Evolutionary conservation across 2,329 filamentous ascomycete genomes (phyloP).

Genomic region (Proliferodiscus dingleyae): DNA sequence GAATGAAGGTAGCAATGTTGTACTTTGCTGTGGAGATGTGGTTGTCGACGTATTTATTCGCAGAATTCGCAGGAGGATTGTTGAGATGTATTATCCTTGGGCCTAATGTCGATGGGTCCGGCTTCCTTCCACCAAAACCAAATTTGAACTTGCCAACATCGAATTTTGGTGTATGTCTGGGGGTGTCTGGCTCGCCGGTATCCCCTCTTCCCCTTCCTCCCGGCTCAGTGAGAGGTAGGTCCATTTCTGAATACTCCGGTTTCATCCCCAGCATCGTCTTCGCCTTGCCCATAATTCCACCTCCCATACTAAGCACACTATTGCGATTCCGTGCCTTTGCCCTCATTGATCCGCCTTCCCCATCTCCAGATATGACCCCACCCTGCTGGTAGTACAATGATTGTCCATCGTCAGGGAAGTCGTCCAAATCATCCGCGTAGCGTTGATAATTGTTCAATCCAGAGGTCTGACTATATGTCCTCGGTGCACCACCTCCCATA

Average conservation of each 20-base stretch:
- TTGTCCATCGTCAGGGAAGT: constrained; percentile 71
- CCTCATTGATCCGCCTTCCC: constrained; percentile 40
- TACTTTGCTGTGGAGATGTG: constrained; percentile 98
- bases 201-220: constrained; percentile 44
- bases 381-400: constrained; percentile 77
- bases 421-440: constrained; percentile 84
- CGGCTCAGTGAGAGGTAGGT: constrained; percentile 84
- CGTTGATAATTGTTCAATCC: constrained; percentile 83
- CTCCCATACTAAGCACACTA: constrained; percentile 81
- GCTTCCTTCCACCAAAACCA: constrained; percentile 77
- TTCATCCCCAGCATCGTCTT: constrained; percentile 91
- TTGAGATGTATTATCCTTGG: constrained; percentile 93
- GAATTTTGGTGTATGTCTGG: constrained; percentile 45
- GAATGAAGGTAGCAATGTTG: constrained; percentile 86
- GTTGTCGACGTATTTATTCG: constrained; percentile 90
- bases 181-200: constrained; percentile 42
- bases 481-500: constrained; percentile 10
- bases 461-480: constrained; percentile 62
- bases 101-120: constrained; percentile 84
- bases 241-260: constrained; percentile 92
- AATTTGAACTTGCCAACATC: constrained; percentile 82
- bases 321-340: constrained; percentile 71
- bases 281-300: constrained; percentile 78
- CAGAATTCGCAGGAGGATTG: constrained; percentile 86
- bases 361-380: constrained; percentile 53